Evolutionary conservation across 2,329 filamentous ascomycete species (phyloP).

Genomic region (Furcasterigmium furcatum): DNA sequence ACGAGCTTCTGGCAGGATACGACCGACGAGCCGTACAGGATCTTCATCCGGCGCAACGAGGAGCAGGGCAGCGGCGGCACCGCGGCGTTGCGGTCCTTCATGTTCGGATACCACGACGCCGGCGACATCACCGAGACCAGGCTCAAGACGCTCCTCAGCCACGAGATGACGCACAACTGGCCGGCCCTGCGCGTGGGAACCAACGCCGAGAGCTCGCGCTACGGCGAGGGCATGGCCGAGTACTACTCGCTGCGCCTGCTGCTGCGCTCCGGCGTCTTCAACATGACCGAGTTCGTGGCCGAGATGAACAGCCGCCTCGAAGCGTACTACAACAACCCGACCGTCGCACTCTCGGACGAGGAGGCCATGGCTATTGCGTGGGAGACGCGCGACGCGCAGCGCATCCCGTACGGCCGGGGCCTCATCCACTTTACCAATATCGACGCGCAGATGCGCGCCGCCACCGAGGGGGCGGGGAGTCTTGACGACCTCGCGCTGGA

Average conservation of each 20-base stretch:
- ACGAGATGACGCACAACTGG: slow-evolving; percentile 5
- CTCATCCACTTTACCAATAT: slow-evolving; percentile 2
- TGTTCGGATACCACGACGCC: slow-evolving; percentile 1
- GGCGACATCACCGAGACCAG: not conserved
- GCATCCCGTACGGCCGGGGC: slow-evolving; percentile 1
- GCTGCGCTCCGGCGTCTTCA: not conserved
- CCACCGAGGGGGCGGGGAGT: not conserved
- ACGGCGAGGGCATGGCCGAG: slow-evolving; percentile 4
- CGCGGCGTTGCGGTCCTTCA: slow-evolving; percentile 2
- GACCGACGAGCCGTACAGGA: not conserved
- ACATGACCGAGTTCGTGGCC: not conserved
- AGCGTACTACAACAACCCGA: slow-evolving; percentile 1
- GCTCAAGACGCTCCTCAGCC: too few species aligned
- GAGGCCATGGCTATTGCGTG: not conserved
- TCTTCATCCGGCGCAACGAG: slow-evolving; percentile 4
- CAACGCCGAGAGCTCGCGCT: slow-evolving; percentile 3
- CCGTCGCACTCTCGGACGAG: not conserved
- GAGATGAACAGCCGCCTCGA: slow-evolving; percentile 2
- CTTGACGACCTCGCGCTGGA: slow-evolving; percentile 1
- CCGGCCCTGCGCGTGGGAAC: not conserved
- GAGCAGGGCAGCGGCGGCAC: slow-evolving; percentile 3
- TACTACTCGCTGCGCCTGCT: slow-evolving; percentile 4
- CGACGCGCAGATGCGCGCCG: slow-evolving; percentile 1
- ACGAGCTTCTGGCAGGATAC: not conserved
- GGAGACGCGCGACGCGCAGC: slow-evolving; percentile 2